Conservation (phyloP, 2,329 filamentous ascomycete species). For the Claviceps spartinae region DNA sequence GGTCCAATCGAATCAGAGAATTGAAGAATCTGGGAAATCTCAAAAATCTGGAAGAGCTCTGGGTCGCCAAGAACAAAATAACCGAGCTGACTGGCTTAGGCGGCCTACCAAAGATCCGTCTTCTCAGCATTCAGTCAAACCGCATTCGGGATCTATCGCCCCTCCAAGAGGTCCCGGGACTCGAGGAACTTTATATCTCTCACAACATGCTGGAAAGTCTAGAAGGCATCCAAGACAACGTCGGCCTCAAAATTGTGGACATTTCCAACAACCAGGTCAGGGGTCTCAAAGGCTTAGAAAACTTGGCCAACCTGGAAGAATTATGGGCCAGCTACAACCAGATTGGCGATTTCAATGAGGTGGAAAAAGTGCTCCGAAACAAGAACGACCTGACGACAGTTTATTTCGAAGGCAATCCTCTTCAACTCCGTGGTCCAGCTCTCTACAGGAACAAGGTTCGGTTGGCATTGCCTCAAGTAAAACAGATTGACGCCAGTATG, state of each 20-base stretch:
- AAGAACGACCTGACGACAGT: constrained; percentile 77
- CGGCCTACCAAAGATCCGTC: constrained; percentile 64
- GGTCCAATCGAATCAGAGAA: constrained; percentile 80
- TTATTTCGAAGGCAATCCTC: constrained; percentile 89
- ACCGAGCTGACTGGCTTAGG: constrained; percentile 64
- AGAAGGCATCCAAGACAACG: constrained; percentile 54
- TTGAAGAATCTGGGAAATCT: constrained; percentile 75
- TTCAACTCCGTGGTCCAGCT: constrained; percentile 67
- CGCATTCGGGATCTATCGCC: constrained; percentile 69
- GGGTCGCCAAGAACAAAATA: constrained; percentile 96
- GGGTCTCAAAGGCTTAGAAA: constrained; percentile 57
- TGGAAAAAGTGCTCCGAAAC: constrained; percentile 64
- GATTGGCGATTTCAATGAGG: constrained; percentile 64
- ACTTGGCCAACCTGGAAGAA: constrained; percentile 64
- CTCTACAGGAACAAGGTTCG: constrained; percentile 90
- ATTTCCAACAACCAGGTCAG: constrained; percentile 77
- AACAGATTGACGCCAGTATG: constrained; percentile 96
- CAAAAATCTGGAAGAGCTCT: constrained; percentile 70
- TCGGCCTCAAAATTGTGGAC: constrained; percentile 64
- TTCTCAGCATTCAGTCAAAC: constrained; percentile 92
- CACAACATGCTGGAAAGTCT: constrained; percentile 81
- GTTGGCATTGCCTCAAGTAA: constrained; percentile 72
- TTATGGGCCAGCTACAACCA: constrained; percentile 90
- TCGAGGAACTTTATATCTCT: constrained; percentile 91
- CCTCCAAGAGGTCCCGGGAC: constrained; percentile 55